Evolutionary conservation across 177 flowering plant genomes (phyloP).

Genomic region (Vitis hybrid): DNA sequence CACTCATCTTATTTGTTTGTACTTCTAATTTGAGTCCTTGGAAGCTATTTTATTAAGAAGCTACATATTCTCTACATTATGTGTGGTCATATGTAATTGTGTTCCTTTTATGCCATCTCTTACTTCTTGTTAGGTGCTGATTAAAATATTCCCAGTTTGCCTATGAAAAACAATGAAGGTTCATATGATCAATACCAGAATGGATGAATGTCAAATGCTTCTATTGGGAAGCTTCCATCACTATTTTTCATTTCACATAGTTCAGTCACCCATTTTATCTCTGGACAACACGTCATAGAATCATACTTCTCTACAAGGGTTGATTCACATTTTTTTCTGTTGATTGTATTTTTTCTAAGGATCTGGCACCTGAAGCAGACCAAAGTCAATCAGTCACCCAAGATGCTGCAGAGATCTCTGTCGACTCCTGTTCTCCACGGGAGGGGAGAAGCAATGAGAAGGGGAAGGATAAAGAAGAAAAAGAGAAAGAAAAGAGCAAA

Average conservation of each 20-base stretch:
- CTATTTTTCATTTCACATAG: background rate
- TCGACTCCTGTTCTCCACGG: conserved; percentile 42
- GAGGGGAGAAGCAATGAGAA: conserved; percentile 67
- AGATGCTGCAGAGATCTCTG: conserved; percentile 48
- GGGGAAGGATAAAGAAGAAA: conserved; percentile 72
- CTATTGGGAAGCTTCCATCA: background rate
- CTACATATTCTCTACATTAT: too few relatives aligned
- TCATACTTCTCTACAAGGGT: background rate
- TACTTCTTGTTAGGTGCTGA: too few relatives aligned
- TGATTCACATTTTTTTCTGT: background rate
- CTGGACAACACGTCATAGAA: background rate
- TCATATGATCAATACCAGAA: background rate
- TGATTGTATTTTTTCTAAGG: conserved; percentile 38
- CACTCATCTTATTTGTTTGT: too few relatives aligned
- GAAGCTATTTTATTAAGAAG: too few relatives aligned
- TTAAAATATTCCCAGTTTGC: too few relatives aligned
- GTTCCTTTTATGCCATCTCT: too few relatives aligned
- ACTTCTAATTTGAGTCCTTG: too few relatives aligned
- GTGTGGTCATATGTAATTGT: too few relatives aligned
- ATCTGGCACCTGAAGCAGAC: conserved; percentile 55
- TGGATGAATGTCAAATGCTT: background rate
- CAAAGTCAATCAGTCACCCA: conserved; percentile 44
- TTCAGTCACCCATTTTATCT: background rate
- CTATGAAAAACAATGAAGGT: too few relatives aligned
- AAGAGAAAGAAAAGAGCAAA: conserved; percentile 65